Conservation (phyloP, 306 rosid genomes). For the Trichosanthes cucumerina region DNA sequence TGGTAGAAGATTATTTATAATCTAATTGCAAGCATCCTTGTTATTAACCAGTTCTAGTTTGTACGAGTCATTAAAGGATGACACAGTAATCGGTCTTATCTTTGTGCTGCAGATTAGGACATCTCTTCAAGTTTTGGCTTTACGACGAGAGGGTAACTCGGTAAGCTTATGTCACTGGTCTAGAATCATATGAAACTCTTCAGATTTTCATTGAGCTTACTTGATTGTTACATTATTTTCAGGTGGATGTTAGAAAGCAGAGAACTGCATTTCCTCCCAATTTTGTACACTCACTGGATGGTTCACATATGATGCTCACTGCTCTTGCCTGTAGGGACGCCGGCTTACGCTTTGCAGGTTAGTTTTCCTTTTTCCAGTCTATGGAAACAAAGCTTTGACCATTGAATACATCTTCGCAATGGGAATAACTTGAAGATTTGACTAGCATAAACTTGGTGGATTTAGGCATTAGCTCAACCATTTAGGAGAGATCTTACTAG, state of each 20-base stretch:
- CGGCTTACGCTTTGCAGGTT: constrained; percentile 87
- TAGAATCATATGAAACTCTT: neutral
- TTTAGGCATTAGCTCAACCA: neutral
- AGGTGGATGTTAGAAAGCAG: constrained; percentile 66
- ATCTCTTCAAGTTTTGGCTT: constrained; percentile 73
- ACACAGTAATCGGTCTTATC: constrained; percentile 17
- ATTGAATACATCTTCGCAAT: neutral
- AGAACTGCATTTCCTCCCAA: constrained; percentile 88
- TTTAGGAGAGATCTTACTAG: neutral
- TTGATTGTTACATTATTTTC: constrained; percentile 12
- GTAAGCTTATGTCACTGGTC: constrained; percentile 27
- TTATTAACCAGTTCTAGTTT: neutral
- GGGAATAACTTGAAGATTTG: neutral
- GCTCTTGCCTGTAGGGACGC: constrained; percentile 79
- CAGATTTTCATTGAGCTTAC: neutral
- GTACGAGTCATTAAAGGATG: neutral
- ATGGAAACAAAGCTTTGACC: neutral
- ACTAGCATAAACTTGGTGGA: neutral
- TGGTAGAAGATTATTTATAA: neutral
- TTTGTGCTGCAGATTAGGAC: constrained; percentile 53
- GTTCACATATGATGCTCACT: constrained; percentile 89
- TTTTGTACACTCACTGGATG: constrained; percentile 74
- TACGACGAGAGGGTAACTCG: constrained; percentile 53
- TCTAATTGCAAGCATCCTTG: neutral
- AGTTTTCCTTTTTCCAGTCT: constrained; percentile 13